A percentile compares a stretch with the other conserved stretches of the same genome.
These are phyloP conservation scores for Tricholoma sp. DNA, from an alignment of 768 basidiomycete genomes.

Conservation along the genomic window DNA sequence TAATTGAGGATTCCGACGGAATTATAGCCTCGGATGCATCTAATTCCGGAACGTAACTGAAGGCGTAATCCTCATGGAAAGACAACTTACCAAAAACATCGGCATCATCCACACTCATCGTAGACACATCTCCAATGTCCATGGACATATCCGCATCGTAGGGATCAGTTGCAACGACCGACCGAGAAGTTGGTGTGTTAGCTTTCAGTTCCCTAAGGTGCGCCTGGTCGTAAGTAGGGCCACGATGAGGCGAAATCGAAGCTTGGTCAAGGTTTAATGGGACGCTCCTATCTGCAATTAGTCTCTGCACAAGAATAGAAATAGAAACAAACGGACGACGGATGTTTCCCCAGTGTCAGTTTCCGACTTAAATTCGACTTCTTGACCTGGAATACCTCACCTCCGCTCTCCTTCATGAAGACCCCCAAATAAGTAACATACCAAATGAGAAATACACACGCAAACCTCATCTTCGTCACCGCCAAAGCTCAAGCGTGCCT, in stretches of 20 bases:
- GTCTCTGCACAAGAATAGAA: conserved; percentile 6
- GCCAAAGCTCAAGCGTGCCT: conserved; percentile 76
- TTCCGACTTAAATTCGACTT: conserved; percentile 75
- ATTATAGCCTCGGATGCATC: conserved; percentile 41
- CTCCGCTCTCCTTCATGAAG: conserved; percentile 44
- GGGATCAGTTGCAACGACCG: conserved; percentile 31
- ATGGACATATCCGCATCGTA: conserved; percentile 50
- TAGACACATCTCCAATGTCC: conserved; percentile 36
- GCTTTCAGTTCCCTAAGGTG: conserved; percentile 78
- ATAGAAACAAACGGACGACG: conserved; percentile 34
- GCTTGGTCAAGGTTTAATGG: conserved; percentile 52
- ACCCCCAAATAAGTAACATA: conserved; percentile 19
- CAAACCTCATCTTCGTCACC: conserved; percentile 58
- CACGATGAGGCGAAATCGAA: conserved; percentile 44
- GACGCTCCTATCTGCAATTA: conserved; percentile 30
- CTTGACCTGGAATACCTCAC: conserved; percentile 72
- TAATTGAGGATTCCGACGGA: conserved; percentile 67
- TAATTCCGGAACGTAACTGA: neutral
- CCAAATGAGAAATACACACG: conserved; percentile 13
- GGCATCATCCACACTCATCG: conserved; percentile 25
- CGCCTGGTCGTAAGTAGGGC: conserved; percentile 66
- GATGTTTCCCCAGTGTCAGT: conserved; percentile 49
- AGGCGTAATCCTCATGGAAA: neutral
- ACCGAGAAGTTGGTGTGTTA: conserved; percentile 58
- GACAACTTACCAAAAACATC: conserved; percentile 25